Percentiles rank a stretch among this genome's conserved stretches.
Evolutionary conservation across 352 stramenopile species (phyloP).

Genomic region (Phytopythium cucurbitacearum): DNA sequence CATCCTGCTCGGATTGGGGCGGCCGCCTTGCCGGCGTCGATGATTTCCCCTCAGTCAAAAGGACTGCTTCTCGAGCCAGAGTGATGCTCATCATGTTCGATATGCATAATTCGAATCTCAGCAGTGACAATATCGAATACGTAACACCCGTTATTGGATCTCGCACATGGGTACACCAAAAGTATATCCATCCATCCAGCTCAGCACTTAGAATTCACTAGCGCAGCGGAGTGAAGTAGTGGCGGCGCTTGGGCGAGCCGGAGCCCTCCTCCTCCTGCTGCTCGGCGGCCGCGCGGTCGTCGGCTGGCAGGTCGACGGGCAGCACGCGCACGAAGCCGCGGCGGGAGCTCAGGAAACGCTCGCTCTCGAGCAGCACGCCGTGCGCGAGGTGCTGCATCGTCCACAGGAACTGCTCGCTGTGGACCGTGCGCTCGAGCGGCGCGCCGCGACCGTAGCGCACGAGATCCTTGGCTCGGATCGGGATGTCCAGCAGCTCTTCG

Average conservation of each 20-base stretch:
- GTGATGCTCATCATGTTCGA: too few species aligned
- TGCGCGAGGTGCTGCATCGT: constrained; percentile 35
- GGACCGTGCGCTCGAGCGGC: constrained; percentile 13
- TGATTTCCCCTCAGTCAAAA: not conserved
- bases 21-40: not conserved
- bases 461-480: constrained; percentile 39
- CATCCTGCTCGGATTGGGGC: constrained; percentile 19
- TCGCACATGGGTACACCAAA: too few species aligned
- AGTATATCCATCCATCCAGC: not conserved
- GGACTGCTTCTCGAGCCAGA: too few species aligned
- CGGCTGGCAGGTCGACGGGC: constrained; percentile 24
- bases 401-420: constrained; percentile 28
- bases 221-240: constrained; percentile 11
- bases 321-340: constrained; percentile 36
- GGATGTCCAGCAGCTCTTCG: constrained; percentile 41
- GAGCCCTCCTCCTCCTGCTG: constrained; percentile 11
- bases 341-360: constrained; percentile 31
- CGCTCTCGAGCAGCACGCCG: constrained; percentile 40
- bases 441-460: constrained; percentile 21
- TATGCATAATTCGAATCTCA: too few species aligned
- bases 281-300: constrained; percentile 4
- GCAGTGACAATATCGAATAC: too few species aligned
- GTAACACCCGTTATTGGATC: too few species aligned
- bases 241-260: constrained; percentile 27
- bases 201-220: not conserved